Percentiles rank a stretch among this genome's conserved stretches.
phyloP scores from a whole-genome alignment of 2,329 filamentous ascomycete species.

The Phoma sp. region DNA sequence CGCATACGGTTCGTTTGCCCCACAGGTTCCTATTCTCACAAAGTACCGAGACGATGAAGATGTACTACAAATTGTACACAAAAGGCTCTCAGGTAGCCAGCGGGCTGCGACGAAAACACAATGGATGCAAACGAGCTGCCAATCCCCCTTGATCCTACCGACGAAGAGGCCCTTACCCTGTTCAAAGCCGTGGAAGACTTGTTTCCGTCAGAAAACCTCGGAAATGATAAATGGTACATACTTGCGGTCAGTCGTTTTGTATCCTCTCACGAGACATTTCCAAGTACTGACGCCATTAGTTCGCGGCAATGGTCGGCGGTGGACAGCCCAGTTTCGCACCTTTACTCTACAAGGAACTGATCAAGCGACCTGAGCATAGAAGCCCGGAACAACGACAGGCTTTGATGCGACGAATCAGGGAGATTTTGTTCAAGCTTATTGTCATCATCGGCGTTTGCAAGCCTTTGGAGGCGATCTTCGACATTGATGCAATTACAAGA shows the following conservation, averaged over 20 bases:
- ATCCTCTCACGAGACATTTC: neutral
- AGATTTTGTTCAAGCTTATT: constrained; percentile 66
- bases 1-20: neutral
- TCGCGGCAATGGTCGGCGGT: constrained; percentile 56
- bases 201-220: constrained; percentile 54
- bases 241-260: constrained; percentile 40
- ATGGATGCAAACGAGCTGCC: constrained; percentile 4
- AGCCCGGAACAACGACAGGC: constrained; percentile 55
- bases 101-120: neutral
- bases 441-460: constrained; percentile 68
- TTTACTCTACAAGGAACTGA: constrained; percentile 65
- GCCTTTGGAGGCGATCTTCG: constrained; percentile 66
- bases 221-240: constrained; percentile 57
- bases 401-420: constrained; percentile 62
- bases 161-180: constrained; percentile 50
- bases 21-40: neutral
- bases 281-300: constrained; percentile 19
- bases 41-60: neutral
- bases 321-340: constrained; percentile 61
- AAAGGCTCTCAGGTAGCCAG: neutral
- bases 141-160: constrained; percentile 41
- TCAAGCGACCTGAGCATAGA: constrained; percentile 55
- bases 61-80: neutral
- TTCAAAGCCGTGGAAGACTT: constrained; percentile 54
- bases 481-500: constrained; percentile 60